phyloP scores from a whole-genome alignment of 2,329 filamentous ascomycete species.

The Neopestalotiopsis sp. region DNA sequence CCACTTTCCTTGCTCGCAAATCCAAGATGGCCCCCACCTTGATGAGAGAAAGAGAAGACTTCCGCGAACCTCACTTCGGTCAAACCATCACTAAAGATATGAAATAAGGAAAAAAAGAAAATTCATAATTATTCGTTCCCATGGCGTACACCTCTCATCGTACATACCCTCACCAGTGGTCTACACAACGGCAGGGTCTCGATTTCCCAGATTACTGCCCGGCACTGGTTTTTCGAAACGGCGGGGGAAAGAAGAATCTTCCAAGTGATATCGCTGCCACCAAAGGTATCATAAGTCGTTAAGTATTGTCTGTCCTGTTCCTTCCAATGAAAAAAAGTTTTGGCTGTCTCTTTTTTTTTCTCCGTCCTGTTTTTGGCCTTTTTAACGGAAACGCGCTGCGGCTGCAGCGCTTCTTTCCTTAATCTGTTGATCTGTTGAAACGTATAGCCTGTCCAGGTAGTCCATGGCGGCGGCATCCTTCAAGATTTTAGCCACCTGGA shows the following conservation, averaged over 20 bases:
- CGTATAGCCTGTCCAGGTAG: constrained; percentile 80
- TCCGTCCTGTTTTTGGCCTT: constrained; percentile 8
- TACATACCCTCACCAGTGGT: neutral
- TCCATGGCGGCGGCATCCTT: constrained; percentile 86
- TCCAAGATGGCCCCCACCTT: neutral
- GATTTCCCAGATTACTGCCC: neutral
- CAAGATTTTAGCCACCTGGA: constrained; percentile 86
- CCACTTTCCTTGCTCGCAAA: too few relatives aligned
- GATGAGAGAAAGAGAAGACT: neutral
- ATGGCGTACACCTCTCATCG: neutral
- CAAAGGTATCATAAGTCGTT: constrained; percentile 1
- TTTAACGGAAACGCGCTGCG: constrained; percentile 46
- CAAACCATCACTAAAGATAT: neutral
- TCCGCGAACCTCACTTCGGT: neutral
- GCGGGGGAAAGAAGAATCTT: neutral
- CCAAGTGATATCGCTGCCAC: constrained; percentile 3
- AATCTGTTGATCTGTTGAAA: constrained; percentile 80
- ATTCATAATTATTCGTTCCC: constrained; percentile 27
- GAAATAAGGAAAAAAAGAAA: constrained; percentile 22
- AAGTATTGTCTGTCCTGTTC: neutral
- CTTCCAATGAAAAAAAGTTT: neutral
- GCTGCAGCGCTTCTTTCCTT: constrained; percentile 64
- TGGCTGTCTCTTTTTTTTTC: neutral
- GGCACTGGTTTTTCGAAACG: neutral
- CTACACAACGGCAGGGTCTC: neutral